Base-by-base conservation (phyloP, 1,284 basidiomycete species). In the Ceratobasidium sp. region DNA sequence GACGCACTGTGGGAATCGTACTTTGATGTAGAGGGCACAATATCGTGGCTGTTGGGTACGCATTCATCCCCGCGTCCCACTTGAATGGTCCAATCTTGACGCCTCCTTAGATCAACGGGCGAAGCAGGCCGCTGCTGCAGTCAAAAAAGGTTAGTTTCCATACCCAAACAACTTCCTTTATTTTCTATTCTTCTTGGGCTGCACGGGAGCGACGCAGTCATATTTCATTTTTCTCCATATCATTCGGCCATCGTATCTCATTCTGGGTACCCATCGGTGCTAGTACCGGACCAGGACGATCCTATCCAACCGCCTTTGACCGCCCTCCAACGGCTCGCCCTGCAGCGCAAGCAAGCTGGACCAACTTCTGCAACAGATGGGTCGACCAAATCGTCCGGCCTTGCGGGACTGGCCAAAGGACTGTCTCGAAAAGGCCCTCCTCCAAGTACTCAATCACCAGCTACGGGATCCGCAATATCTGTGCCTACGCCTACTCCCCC, bases 1-100 rank as follows among this genome's bases (percentile, higher is more conserved):
- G 92, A 96, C 76, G 85, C 87, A 0, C 83, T 98, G 53, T 98
- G 95, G 92, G 90, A 98, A 76, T 89, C 85, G 77, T 93, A 92
- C 81, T 98, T 97, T 78, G 90, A 98, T 78, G 86, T 92, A 21
- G 89, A 94, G 48, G 86, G 90, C 78, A 89, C 92, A 5, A 82
- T 96, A 16, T 81, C 87, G 45, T 92, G 89, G 86, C 83, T 95
- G 28, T 77, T 91, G 50, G 88, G 92, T 92, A 75, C 75, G 87
- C 34, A 26, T 82, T 43, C 28, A 12, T 26, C 36, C 34, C 23
- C 28, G 21, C 28, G 45, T 39, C 16, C 21, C 41, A 26, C n/a
- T 16, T 36, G 23, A 52, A 10, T 32, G 18, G 34, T 23, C 16
- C 21, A 34, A 72, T 18, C 12, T 46, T 21, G 21, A 39, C 18